phyloP scores from a whole-genome alignment of 2,329 filamentous ascomycete species.

The Penicillium sp. region DNA sequence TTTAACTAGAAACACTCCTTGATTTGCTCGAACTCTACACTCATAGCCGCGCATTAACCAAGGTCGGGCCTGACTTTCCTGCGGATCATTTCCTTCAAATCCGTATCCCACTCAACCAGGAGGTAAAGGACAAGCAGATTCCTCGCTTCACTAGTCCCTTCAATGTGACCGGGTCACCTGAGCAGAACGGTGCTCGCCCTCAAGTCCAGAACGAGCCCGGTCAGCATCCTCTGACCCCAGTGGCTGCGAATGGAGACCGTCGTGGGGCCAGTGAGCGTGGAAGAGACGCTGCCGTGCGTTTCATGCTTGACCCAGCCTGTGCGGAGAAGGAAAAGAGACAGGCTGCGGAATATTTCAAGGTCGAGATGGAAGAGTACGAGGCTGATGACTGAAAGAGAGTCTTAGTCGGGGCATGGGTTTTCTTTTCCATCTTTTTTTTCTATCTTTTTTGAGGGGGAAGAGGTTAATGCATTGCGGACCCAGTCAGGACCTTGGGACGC shows the following conservation, averaged over 20 bases:
- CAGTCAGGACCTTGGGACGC: too few species aligned
- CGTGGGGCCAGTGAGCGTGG: slow-evolving; percentile 40
- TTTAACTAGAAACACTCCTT: slow-evolving; percentile 65
- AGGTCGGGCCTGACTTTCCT: slow-evolving; percentile 65
- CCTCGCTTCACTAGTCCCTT: slow-evolving; percentile 58
- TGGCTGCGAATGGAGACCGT: slow-evolving; percentile 41
- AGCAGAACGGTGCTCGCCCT: slow-evolving; percentile 7
- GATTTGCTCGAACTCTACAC: slow-evolving; percentile 91
- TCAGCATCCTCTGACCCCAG: slow-evolving; percentile 41
- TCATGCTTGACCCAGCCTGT: slow-evolving; percentile 75
- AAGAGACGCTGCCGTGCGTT: slow-evolving; percentile 72
- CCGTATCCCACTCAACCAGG: slow-evolving; percentile 79
- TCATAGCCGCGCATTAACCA: slow-evolving; percentile 68
- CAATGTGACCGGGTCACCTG: slow-evolving; percentile 4
- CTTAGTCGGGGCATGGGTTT: too few species aligned
- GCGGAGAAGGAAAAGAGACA: slow-evolving; percentile 65
- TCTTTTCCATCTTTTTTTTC: background rate
- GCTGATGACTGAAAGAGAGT: slow-evolving; percentile 28
- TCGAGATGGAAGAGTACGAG: slow-evolving; percentile 65
- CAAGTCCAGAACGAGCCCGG: slow-evolving; percentile 3
- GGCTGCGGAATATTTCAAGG: slow-evolving; percentile 62
- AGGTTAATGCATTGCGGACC: too few species aligned
- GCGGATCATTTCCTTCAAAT: slow-evolving; percentile 76
- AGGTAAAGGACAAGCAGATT: slow-evolving; percentile 59
- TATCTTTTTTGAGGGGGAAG: background rate